A percentile compares a stretch with the other conserved stretches of the same genome.
Evolutionary conservation across 1,139 yeast species (phyloP).

Genomic region (Sugiyamaella xylanicola): DNA sequence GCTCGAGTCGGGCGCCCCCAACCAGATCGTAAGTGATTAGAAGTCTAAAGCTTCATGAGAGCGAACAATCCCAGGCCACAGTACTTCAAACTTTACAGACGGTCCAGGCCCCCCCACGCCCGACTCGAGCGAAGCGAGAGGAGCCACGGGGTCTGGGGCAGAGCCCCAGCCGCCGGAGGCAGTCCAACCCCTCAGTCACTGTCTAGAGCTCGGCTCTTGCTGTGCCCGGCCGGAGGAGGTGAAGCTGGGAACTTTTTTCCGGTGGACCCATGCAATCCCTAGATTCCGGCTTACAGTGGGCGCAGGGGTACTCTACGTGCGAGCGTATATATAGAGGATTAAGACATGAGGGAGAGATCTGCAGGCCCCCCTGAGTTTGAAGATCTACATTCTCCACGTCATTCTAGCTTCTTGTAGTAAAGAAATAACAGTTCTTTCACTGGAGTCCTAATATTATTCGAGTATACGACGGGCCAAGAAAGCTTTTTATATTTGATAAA

Average conservation of each 20-base stretch:
- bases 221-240: too few species aligned
- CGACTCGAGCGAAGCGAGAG: background rate
- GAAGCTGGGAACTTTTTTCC: too few species aligned
- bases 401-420: background rate
- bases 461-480: too few species aligned
- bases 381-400: background rate
- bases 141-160: slow-evolving; percentile 3
- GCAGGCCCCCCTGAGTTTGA: background rate
- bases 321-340: background rate
- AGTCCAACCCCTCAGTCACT: too few species aligned
- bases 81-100: too few species aligned
- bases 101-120: too few species aligned
- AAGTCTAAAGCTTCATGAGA: too few species aligned
- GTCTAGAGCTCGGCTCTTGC: too few species aligned
- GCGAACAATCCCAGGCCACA: too few species aligned
- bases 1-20: background rate
- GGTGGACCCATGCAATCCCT: background rate
- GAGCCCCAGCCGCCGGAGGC: slow-evolving; percentile 4
- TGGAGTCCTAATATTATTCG: background rate
- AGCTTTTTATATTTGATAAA: too few species aligned
- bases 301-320: background rate
- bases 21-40: background rate
- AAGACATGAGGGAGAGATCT: too few species aligned
- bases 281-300: background rate
- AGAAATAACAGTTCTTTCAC: background rate